These are phyloP conservation scores for Amaranthus tricolor DNA, from an alignment of 179 eudicot species.

Conservation along the genomic window DNA sequence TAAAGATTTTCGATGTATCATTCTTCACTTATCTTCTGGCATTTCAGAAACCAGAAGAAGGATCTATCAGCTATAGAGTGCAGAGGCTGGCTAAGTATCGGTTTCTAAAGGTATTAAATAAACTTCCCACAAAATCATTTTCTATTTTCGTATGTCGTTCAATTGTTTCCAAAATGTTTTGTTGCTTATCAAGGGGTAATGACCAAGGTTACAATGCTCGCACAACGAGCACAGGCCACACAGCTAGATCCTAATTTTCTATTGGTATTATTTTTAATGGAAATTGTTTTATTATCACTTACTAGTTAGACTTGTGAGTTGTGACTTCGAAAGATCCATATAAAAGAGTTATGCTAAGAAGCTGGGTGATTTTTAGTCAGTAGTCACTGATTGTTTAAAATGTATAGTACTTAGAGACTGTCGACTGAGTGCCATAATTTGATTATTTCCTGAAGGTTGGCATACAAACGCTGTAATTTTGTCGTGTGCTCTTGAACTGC, in stretches of 20 bases:
- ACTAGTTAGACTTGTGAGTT: neutral
- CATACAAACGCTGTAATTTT: neutral
- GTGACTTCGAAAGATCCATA: neutral
- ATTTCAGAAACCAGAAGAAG: slow-evolving; percentile 95
- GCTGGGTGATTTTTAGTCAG: neutral
- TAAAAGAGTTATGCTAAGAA: neutral
- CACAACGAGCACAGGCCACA: neutral
- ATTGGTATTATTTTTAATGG: neutral
- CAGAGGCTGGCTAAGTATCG: slow-evolving; percentile 97
- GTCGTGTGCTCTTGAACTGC: neutral
- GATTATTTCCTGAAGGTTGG: neutral
- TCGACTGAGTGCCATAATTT: neutral
- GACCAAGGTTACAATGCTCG: neutral
- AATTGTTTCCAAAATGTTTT: neutral
- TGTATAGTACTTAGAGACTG: neutral
- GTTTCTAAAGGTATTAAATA: slow-evolving; percentile 70
- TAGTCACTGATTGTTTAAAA: neutral
- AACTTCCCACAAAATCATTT: neutral
- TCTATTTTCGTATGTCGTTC: neutral
- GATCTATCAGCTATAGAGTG: slow-evolving; percentile 89
- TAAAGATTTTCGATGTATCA: slow-evolving; percentile 8
- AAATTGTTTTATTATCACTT: neutral
- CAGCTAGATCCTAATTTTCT: neutral
- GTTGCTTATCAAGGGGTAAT: neutral
- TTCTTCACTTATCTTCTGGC: slow-evolving; percentile 14